phyloP scores from a whole-genome alignment of 352 stramenopile genomes.

The Pythium utonaiense region DNA sequence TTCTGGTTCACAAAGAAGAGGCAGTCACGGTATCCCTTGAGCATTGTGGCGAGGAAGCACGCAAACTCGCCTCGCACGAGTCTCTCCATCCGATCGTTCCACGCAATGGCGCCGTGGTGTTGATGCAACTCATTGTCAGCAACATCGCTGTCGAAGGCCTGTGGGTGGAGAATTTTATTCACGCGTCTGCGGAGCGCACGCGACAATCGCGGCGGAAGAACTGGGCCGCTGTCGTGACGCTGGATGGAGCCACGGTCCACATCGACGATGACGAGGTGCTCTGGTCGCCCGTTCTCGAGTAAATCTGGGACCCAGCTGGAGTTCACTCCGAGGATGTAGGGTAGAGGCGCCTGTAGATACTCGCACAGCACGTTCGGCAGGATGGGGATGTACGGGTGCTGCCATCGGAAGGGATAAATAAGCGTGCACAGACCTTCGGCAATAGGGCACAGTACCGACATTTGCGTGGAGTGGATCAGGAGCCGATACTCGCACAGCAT shows the following conservation, averaged over 20 bases:
- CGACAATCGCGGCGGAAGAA: constrained; percentile 54
- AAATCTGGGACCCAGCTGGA: constrained; percentile 61
- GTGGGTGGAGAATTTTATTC: constrained; percentile 48
- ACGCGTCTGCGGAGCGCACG: constrained; percentile 44
- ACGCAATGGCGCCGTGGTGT: constrained; percentile 6
- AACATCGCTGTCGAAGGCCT: constrained; percentile 18
- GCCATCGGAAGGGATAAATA: constrained; percentile 84
- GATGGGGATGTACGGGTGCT: constrained; percentile 83
- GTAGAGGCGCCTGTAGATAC: constrained; percentile 79
- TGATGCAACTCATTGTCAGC: neutral
- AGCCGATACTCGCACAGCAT: constrained; percentile 79
- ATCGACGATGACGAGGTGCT: constrained; percentile 82
- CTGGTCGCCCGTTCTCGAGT: constrained; percentile 63
- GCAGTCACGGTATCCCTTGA: constrained; percentile 82
- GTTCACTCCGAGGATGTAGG: constrained; percentile 81
- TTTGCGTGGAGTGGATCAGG: constrained; percentile 71
- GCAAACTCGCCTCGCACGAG: constrained; percentile 73
- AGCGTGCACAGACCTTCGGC: constrained; percentile 72
- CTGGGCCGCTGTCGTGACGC: constrained; percentile 47
- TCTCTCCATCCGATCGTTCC: constrained; percentile 46
- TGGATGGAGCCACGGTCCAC: constrained; percentile 68
- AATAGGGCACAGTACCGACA: constrained; percentile 71
- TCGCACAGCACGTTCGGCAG: constrained; percentile 75
- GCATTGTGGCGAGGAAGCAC: constrained; percentile 58
- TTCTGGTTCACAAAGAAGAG: constrained; percentile 86